Conservation (phyloP, 2,329 filamentous ascomycete genomes). For the Neodidymelliopsis sp. region DNA sequence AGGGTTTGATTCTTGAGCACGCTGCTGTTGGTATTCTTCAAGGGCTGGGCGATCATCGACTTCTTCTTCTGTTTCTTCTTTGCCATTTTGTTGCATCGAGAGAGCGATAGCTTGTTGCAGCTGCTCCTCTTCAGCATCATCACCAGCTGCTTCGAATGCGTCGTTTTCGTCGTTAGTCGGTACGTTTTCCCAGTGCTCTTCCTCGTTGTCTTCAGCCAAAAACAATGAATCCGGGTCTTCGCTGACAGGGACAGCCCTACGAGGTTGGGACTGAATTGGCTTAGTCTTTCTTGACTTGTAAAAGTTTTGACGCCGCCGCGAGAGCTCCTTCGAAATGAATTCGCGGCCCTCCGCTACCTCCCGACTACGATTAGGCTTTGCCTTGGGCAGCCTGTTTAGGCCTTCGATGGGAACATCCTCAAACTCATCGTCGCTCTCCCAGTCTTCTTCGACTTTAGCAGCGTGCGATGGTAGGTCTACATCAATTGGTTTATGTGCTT, state of each 20-base stretch:
- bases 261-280: conserved; percentile 22
- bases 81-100: conserved; percentile 70
- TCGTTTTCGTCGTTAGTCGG: conserved; percentile 59
- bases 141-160: conserved; percentile 61
- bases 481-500: conserved; percentile 88
- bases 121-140: conserved; percentile 73
- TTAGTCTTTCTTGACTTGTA: conserved; percentile 53
- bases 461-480: conserved; percentile 69
- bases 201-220: conserved; percentile 55
- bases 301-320: conserved; percentile 56
- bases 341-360: conserved; percentile 45
- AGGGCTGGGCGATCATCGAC: conserved; percentile 53
- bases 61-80: conserved; percentile 62
- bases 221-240: conserved; percentile 64
- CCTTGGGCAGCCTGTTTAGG: conserved; percentile 80
- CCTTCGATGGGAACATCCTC: conserved; percentile 94
- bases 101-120: conserved; percentile 83
- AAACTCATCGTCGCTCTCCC: conserved; percentile 80
- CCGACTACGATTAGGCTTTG: conserved; percentile 42
- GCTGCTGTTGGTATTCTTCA: conserved; percentile 56
- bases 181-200: conserved; percentile 52
- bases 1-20: conserved; percentile 53
- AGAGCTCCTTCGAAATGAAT: conserved; percentile 47
- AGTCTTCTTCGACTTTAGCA: conserved; percentile 64
- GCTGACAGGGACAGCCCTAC: conserved; percentile 29